Evolutionary conservation across 139 green algal species (phyloP).

Genomic region (Astrephomene gubernaculifera): DNA sequence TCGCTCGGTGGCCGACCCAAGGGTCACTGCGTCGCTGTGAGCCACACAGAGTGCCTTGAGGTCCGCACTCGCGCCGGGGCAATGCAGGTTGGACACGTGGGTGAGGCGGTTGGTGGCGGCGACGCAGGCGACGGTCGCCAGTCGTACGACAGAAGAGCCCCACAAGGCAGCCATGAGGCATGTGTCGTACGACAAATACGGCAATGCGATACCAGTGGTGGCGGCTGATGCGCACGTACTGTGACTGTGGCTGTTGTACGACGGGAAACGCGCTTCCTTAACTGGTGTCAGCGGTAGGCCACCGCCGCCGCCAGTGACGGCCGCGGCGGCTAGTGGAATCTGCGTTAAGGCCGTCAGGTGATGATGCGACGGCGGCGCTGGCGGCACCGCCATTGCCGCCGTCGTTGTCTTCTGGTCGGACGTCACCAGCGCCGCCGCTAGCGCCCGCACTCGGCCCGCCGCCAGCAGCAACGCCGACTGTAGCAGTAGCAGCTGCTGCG

Average conservation of each 20-base stretch:
- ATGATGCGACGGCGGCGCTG: neutral
- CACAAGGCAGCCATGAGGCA: neutral
- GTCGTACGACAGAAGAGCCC: neutral
- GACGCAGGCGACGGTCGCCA: neutral
- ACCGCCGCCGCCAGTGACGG: neutral
- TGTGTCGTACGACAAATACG: neutral
- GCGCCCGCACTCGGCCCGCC: neutral
- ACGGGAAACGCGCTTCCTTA: neutral
- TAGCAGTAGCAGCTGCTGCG: neutral
- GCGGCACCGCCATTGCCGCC: neutral
- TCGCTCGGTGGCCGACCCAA: neutral
- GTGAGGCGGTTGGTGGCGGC: constrained; percentile 9
- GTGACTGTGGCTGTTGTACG: neutral
- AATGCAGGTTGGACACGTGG: neutral
- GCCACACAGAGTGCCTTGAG: constrained; percentile 16
- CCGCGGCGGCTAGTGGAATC: neutral
- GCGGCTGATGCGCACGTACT: neutral
- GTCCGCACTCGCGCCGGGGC: neutral
- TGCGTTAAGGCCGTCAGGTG: neutral
- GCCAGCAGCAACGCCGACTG: neutral
- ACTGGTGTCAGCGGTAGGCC: neutral
- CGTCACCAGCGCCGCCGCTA: neutral
- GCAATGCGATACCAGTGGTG: neutral
- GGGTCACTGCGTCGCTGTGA: neutral
- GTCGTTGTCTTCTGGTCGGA: neutral